These are phyloP conservation scores for Trametes pubescens DNA, from an alignment of 1,284 basidiomycete species.

Conservation along the genomic window DNA sequence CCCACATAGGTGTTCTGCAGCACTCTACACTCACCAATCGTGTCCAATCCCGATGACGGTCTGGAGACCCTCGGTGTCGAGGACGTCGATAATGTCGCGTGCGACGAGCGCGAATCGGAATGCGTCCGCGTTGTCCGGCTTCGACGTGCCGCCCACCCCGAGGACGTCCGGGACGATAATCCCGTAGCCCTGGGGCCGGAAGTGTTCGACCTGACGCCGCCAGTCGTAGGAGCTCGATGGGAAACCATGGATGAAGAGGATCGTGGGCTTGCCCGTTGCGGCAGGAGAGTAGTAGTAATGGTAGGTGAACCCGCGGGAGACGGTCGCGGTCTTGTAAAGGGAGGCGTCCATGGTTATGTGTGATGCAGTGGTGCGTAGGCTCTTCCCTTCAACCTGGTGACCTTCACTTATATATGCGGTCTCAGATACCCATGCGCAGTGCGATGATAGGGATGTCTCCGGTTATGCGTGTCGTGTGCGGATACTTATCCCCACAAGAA, in stretches of 20 bases:
- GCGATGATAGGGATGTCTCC: too few species aligned
- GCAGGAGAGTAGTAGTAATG: slow-evolving; percentile 47
- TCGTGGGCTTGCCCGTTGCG: slow-evolving; percentile 42
- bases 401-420: too few species aligned
- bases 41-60: slow-evolving; percentile 54
- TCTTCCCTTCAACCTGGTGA: background rate
- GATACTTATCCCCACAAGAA: too few species aligned
- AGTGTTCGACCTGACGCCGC: slow-evolving; percentile 52
- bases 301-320: slow-evolving; percentile 49
- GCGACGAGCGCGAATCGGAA: slow-evolving; percentile 49
- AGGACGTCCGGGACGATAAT: slow-evolving; percentile 58
- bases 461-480: too few species aligned
- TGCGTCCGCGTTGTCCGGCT: slow-evolving; percentile 47
- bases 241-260: slow-evolving; percentile 59
- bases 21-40: slow-evolving; percentile 49
- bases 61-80: slow-evolving; percentile 50
- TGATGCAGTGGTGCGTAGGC: background rate
- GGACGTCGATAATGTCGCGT: slow-evolving; percentile 54
- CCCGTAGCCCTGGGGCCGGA: slow-evolving; percentile 52
- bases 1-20: background rate
- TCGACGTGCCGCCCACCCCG: slow-evolving; percentile 59
- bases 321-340: slow-evolving; percentile 44
- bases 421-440: too few species aligned
- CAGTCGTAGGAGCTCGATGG: slow-evolving; percentile 54
- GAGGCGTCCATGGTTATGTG: slow-evolving; percentile 37